A percentile compares a stretch with the other conserved stretches of the same genome.
Conservation (phyloP, 2,329 filamentous ascomycete genomes). For the Talaromyces albobiverticillius region DNA sequence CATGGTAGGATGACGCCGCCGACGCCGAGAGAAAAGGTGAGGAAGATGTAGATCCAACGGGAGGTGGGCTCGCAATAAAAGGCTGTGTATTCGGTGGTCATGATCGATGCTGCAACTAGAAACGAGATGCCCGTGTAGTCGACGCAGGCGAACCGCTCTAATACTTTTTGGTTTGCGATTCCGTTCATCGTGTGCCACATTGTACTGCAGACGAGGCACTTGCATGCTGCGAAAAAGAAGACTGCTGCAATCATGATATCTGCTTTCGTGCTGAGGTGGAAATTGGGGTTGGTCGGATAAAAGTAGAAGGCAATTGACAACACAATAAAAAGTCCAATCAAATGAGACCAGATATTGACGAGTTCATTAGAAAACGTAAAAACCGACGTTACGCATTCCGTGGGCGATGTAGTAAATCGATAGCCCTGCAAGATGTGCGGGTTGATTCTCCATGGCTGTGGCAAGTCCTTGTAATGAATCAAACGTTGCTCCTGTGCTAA, state of each 20-base stretch:
- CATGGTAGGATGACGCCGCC: conserved; percentile 90
- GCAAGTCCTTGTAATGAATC: conserved; percentile 85
- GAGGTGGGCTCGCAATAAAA: conserved; percentile 95
- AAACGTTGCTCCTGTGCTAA: conserved; percentile 76
- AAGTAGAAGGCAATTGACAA: conserved; percentile 91
- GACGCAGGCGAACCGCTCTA: conserved; percentile 95
- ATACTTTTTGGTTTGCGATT: conserved; percentile 81
- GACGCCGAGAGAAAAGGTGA: conserved; percentile 77
- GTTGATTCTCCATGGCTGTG: conserved; percentile 89
- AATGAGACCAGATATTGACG: conserved; percentile 97
- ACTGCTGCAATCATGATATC: conserved; percentile 88
- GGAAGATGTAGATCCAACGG: conserved; percentile 78
- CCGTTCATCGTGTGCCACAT: conserved; percentile 99
- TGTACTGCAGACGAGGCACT: conserved; percentile 90
- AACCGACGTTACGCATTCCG: conserved; percentile 81
- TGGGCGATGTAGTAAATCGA: conserved; percentile 86
- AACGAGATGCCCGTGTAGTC: conserved; percentile 98
- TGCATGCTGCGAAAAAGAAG: conserved; percentile 94
- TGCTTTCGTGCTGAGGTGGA: conserved; percentile 77
- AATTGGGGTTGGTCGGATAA: conserved; percentile 85
- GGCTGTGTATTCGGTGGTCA: conserved; percentile 97
- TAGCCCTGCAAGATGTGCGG: conserved; percentile 90
- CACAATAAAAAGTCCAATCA: conserved; percentile 82
- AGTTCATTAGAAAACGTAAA: conserved; percentile 87
- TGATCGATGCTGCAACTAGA: conserved; percentile 87